These are phyloP conservation scores for Penicillium freii DNA, from an alignment of 2,329 filamentous ascomycete genomes.

Conservation along the genomic window DNA sequence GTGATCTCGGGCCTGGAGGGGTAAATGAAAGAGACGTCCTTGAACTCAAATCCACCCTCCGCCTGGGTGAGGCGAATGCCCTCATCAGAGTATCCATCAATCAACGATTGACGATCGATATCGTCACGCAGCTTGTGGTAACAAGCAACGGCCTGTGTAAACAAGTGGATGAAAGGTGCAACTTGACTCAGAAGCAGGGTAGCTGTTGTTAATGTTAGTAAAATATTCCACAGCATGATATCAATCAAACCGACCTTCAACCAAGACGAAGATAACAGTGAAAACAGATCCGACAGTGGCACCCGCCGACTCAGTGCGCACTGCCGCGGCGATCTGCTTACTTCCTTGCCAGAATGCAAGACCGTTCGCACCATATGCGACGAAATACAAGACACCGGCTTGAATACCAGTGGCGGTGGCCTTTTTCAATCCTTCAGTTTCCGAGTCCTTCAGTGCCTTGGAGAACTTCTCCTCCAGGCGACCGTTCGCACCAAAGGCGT, in stretches of 20 bases:
- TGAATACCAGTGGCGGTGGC: conserved; percentile 57
- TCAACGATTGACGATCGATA: conserved; percentile 52
- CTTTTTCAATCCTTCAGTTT: conserved; percentile 58
- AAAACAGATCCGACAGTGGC: conserved; percentile 37
- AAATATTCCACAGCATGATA: neutral
- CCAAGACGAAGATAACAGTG: conserved; percentile 41
- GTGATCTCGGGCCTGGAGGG: conserved; percentile 32
- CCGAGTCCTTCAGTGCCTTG: conserved; percentile 51
- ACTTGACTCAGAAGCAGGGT: conserved; percentile 41
- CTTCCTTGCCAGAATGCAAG: conserved; percentile 68
- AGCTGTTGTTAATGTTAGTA: conserved; percentile 25
- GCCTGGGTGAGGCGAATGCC: conserved; percentile 26
- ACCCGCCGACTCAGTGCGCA: conserved; percentile 17
- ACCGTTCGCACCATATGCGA: conserved; percentile 65
- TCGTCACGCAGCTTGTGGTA: conserved; percentile 60
- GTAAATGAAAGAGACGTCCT: conserved; percentile 37
- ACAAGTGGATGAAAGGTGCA: conserved; percentile 46
- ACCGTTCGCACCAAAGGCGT: conserved; percentile 60
- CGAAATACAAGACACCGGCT: conserved; percentile 63
- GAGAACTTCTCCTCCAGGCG: conserved; percentile 62
- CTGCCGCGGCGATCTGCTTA: conserved; percentile 49
- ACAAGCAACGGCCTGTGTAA: conserved; percentile 51
- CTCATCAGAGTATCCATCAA: conserved; percentile 39
- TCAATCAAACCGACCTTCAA: conserved; percentile 31
- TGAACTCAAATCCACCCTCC: conserved; percentile 34